phyloP scores from a whole-genome alignment of 1,139 yeast genomes.

The Blastobotrys raffinosifermentans region DNA sequence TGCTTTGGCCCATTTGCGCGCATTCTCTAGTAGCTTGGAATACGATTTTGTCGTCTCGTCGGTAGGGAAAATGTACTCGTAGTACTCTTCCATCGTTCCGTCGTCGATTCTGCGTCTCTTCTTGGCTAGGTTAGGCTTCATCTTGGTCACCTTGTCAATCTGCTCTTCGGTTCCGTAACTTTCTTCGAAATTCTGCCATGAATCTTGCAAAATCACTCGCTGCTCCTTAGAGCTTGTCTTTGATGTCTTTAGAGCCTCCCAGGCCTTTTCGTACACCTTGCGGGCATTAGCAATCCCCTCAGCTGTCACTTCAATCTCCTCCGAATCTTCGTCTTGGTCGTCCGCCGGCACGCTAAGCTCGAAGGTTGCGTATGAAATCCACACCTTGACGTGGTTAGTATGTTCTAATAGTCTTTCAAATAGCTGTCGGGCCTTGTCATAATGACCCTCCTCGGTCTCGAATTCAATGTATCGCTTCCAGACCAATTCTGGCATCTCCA shows the following conservation, averaged over 20 bases:
- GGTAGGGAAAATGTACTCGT: slow-evolving; percentile 61
- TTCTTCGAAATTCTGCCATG: slow-evolving; percentile 61
- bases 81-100: slow-evolving; percentile 50
- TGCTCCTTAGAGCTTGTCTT: slow-evolving; percentile 36
- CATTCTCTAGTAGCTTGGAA: slow-evolving; percentile 55
- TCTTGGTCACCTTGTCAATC: slow-evolving; percentile 35
- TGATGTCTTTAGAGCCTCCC: slow-evolving; percentile 39
- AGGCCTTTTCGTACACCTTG: slow-evolving; percentile 50
- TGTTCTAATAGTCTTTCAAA: slow-evolving; percentile 41
- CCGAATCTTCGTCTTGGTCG: slow-evolving; percentile 35
- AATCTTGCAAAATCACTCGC: slow-evolving; percentile 52
- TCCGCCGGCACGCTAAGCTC: slow-evolving; percentile 57
- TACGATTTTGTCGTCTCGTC: slow-evolving; percentile 35
- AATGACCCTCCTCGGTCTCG: slow-evolving; percentile 55
- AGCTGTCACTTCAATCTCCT: slow-evolving; percentile 48
- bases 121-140: slow-evolving; percentile 55
- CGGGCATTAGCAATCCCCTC: slow-evolving; percentile 51
- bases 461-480: slow-evolving; percentile 53
- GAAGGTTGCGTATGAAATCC: slow-evolving; percentile 68
- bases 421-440: slow-evolving; percentile 49
- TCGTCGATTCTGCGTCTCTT: slow-evolving; percentile 41
- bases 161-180: slow-evolving; percentile 50
- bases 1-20: slow-evolving; percentile 49
- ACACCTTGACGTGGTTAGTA: slow-evolving; percentile 39
- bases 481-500: slow-evolving; percentile 35